Evolutionary conservation across 2,329 filamentous ascomycete species (phyloP).

Genomic region (Aschersonia sp.): DNA sequence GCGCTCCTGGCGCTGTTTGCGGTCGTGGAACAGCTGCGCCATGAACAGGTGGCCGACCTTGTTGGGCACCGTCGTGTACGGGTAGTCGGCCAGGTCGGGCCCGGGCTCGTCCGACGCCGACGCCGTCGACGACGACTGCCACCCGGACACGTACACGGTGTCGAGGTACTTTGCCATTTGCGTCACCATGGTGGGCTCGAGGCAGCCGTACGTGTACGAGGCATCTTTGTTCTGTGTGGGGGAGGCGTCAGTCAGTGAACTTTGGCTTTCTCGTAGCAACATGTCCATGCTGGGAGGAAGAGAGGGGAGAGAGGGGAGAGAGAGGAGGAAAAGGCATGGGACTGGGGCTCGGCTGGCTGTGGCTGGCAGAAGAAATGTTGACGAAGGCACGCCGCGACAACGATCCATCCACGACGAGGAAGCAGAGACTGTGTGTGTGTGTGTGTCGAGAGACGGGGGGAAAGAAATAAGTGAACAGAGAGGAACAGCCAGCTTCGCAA

Average conservation of each 20-base stretch:
- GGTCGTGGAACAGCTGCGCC: slow-evolving; percentile 98
- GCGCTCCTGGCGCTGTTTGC: slow-evolving; percentile 94
- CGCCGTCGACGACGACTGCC: slow-evolving; percentile 95
- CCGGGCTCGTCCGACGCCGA: slow-evolving; percentile 91
- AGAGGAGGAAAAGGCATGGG: too few relatives aligned
- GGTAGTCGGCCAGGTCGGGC: slow-evolving; percentile 95
- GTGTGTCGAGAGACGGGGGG: too few relatives aligned
- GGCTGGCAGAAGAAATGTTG: too few relatives aligned
- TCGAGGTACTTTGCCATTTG: slow-evolving; percentile 99
- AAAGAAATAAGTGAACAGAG: too few relatives aligned
- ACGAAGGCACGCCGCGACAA: too few relatives aligned
- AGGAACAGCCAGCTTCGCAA: too few relatives aligned
- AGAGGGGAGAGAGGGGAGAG: too few relatives aligned
- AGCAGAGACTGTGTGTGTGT: too few relatives aligned
- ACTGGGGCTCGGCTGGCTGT: too few relatives aligned
- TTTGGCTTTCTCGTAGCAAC: too few relatives aligned
- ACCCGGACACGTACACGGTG: slow-evolving; percentile 96
- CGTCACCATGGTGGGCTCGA: slow-evolving; percentile 96
- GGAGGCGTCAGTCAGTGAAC: not conserved
- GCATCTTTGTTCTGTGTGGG: slow-evolving; percentile 55
- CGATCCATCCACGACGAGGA: too few relatives aligned
- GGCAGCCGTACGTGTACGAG: slow-evolving; percentile 90
- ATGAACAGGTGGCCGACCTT: slow-evolving; percentile 97
- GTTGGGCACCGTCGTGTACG: slow-evolving; percentile 93
- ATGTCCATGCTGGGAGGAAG: too few relatives aligned